Conservation (phyloP, 768 basidiomycete species). For the Mycena vitilis region DNA sequence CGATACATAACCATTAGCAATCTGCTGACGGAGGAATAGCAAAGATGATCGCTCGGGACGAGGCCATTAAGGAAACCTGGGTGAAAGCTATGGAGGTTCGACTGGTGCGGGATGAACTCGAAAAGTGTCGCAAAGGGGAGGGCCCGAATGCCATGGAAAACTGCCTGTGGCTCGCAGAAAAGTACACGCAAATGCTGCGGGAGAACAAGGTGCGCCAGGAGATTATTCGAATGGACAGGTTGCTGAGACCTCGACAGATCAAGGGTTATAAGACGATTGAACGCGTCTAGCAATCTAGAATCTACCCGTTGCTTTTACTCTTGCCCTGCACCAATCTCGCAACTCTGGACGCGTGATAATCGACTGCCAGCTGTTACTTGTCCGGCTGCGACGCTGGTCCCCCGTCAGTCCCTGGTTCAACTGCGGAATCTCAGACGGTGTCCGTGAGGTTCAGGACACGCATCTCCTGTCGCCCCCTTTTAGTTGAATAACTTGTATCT, state of each 20-base stretch:
- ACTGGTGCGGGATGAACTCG: conserved; percentile 87
- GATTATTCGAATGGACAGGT: background rate
- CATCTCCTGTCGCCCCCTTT: too few species aligned
- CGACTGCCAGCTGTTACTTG: background rate
- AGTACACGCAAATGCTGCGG: conserved; percentile 81
- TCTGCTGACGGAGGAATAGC: conserved; percentile 50
- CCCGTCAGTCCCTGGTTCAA: too few species aligned
- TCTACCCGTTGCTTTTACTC: background rate
- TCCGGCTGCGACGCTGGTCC: background rate
- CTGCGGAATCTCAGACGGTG: too few species aligned
- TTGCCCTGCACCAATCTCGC: background rate
- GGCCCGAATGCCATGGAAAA: conserved; percentile 93
- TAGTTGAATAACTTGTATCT: too few species aligned
- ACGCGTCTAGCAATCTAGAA: conserved; percentile 19
- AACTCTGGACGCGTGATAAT: conserved; percentile 1
- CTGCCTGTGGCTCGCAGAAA: conserved; percentile 87
- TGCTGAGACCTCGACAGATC: conserved; percentile 53
- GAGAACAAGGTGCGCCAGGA: conserved; percentile 79
- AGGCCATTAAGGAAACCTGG: conserved; percentile 91
- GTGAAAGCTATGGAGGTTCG: conserved; percentile 93
- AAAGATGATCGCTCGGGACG: conserved; percentile 76
- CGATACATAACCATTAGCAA: background rate
- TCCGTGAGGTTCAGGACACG: too few species aligned
- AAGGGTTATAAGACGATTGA: conserved; percentile 76
- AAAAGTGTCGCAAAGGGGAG: conserved; percentile 90